A percentile compares a stretch with the other conserved stretches of the same genome.
These are phyloP conservation scores for Allium fistulosum DNA, from an alignment of 106 monocot species.

Conservation along the genomic window DNA sequence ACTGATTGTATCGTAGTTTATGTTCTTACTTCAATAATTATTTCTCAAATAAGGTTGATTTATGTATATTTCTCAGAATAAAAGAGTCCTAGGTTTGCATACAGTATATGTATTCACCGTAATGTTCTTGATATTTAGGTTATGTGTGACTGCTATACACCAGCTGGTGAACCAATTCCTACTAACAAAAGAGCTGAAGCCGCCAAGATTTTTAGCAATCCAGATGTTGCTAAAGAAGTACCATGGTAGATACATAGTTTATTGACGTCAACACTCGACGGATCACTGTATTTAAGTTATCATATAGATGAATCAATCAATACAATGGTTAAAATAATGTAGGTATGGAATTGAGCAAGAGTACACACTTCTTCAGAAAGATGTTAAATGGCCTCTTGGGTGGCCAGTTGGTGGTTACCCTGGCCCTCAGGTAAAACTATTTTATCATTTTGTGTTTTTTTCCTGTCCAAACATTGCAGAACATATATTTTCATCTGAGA, in stretches of 20 bases:
- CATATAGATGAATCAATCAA: background rate
- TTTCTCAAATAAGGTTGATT: background rate
- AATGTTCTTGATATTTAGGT: constrained; percentile 18
- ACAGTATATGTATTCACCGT: background rate
- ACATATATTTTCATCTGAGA: too few relatives aligned
- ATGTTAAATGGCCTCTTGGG: constrained; percentile 73
- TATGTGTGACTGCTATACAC: constrained; percentile 58
- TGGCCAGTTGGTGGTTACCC: constrained; percentile 80
- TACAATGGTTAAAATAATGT: background rate
- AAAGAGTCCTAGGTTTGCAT: background rate
- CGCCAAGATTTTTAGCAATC: constrained; percentile 37
- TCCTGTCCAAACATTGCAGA: too few relatives aligned
- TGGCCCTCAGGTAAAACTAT: constrained; percentile 50
- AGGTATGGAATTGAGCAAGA: constrained; percentile 81
- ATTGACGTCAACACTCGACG: background rate
- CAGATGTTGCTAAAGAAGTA: constrained; percentile 38
- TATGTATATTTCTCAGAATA: background rate
- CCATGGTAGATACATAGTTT: constrained; percentile 24
- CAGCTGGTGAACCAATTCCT: constrained; percentile 46
- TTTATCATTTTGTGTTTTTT: too few relatives aligned
- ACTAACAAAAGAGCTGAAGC: constrained; percentile 47
- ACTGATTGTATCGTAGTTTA: too few relatives aligned
- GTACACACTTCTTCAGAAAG: constrained; percentile 70
- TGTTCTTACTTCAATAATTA: too few relatives aligned
- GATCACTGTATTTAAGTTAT: background rate